Evolutionary conservation across 1,284 basidiomycete genomes (phyloP), one percentile per base, ranked within the genome.

Genomic region (Crocinoboletus sp.): DNA sequence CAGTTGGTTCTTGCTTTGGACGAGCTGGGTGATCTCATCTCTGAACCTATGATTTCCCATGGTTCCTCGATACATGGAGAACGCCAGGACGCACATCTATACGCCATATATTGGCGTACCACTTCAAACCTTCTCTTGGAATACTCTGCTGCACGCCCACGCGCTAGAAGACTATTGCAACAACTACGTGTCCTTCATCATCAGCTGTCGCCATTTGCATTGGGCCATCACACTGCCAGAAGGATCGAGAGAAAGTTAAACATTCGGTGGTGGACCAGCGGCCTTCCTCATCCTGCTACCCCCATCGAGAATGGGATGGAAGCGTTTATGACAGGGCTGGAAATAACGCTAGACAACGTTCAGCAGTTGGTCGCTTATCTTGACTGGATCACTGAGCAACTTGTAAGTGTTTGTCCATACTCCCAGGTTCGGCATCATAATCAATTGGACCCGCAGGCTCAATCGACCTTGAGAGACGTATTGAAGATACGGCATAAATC

Each of bases 61-160:
- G 38, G 29, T 41, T 25, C 32, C n/a, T n/a, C 13, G 16, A 38
- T 19, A 24, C 36, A 32, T 5, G 35, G 25, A 30, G 23, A 39
- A 1, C n/a, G 38, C 15, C 51, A 43, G 12, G 50, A 58, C 9
- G 33, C 36, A 12, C 60, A 43, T 19, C 41, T 63, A 12, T 42
- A 52, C 29, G 63, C 56, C 5, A 55, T 66, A 41, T 62, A 54
- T 40, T 61, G 51, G 51, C 64, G 61, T 27, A 61, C 58, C 4
- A 29, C 61, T 1, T 63, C 64, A 6, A 63, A 63, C 33, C 60
- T 63, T 11, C 54, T 66, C n/a, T 43, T 63, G 23, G 64, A 65
- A 45, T 66, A 65, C 41, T 63, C 61, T 6, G 59, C 61, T 24
- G 52, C 56, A n/a, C 58, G 60, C 27, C 49, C 45, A 8, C 65